Evolutionary conservation across 192 early-diverging fungal genomes (phyloP).

Genomic region (Phlyctochytrium bullatum): DNA sequence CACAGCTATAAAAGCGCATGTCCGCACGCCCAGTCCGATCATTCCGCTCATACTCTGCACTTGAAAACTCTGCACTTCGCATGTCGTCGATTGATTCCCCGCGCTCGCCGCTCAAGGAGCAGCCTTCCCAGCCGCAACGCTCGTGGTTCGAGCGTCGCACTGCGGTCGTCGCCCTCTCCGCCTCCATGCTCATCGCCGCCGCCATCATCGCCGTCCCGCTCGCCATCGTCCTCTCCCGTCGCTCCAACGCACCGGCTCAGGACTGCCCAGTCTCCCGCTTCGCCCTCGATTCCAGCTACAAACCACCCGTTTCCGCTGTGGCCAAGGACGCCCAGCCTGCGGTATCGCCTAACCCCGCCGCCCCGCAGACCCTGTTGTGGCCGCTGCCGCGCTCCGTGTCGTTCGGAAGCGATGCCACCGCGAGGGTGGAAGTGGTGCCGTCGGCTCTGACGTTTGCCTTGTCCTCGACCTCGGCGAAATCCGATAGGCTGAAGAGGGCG

Average conservation of each 20-base stretch:
- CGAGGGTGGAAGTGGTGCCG: constrained; percentile 1
- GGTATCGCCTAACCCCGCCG: neutral
- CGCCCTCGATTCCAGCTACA: too few relatives aligned
- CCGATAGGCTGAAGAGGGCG: neutral
- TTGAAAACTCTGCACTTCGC: too few relatives aligned
- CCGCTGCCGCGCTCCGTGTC: constrained; percentile 13
- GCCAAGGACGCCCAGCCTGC: too few relatives aligned
- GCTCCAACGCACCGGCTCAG: neutral
- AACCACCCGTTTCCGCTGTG: too few relatives aligned
- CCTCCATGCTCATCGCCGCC: neutral
- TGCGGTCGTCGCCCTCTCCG: too few relatives aligned
- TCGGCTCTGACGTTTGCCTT: neutral
- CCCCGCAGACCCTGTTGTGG: constrained; percentile 17
- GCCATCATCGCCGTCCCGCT: neutral
- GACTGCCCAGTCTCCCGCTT: neutral
- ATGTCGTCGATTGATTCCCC: too few relatives aligned
- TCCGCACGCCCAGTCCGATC: too few relatives aligned
- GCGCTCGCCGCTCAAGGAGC: too few relatives aligned
- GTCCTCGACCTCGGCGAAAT: neutral
- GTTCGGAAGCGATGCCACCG: constrained; percentile 1
- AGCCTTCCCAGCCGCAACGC: too few relatives aligned
- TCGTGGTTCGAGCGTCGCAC: too few relatives aligned
- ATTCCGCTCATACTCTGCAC: too few relatives aligned
- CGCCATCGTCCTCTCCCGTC: neutral
- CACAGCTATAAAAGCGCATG: too few relatives aligned